Percentiles rank a stretch among this genome's conserved stretches.
Evolutionary conservation across 1,284 basidiomycete species (phyloP).

Genomic region (Moesziomyces aphidis): DNA sequence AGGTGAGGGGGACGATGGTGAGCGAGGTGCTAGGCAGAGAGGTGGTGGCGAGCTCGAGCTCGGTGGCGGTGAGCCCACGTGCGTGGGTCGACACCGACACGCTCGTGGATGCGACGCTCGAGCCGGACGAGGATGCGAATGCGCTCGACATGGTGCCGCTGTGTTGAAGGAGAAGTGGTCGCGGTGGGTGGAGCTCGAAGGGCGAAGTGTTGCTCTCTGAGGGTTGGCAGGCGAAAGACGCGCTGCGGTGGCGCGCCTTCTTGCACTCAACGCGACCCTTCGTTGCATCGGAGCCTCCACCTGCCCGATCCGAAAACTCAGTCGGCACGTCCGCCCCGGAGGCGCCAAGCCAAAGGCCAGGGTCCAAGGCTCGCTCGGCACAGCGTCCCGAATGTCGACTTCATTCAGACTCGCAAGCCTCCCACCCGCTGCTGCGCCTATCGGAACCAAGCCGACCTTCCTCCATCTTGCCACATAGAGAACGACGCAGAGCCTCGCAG

Average conservation of each 20-base stretch:
- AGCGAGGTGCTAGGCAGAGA: constrained; percentile 47
- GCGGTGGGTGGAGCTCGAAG: neutral
- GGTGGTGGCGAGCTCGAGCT: constrained; percentile 51
- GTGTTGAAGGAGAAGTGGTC: neutral
- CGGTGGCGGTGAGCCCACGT: constrained; percentile 14
- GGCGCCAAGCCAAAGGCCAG: constrained; percentile 5
- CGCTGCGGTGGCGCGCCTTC: constrained; percentile 9
- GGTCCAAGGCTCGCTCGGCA: constrained; percentile 17
- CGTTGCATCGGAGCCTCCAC: neutral
- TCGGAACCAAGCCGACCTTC: constrained; percentile 12
- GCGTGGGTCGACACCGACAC: constrained; percentile 21
- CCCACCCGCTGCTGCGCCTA: neutral
- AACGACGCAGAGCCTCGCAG: neutral
- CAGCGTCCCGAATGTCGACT: neutral
- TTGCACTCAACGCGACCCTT: constrained; percentile 26
- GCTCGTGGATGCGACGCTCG: constrained; percentile 12
- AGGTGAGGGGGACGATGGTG: constrained; percentile 57
- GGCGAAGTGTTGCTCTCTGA: constrained; percentile 23
- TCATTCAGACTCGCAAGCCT: too few relatives aligned
- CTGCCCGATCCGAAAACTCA: neutral
- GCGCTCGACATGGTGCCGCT: constrained; percentile 13
- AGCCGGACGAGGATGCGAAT: constrained; percentile 12
- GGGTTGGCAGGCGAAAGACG: neutral
- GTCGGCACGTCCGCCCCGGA: neutral
- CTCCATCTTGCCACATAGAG: neutral